These are phyloP conservation scores for Scenedesmus sp. DNA, from an alignment of 163 green algal species.

Conservation along the genomic window DNA sequence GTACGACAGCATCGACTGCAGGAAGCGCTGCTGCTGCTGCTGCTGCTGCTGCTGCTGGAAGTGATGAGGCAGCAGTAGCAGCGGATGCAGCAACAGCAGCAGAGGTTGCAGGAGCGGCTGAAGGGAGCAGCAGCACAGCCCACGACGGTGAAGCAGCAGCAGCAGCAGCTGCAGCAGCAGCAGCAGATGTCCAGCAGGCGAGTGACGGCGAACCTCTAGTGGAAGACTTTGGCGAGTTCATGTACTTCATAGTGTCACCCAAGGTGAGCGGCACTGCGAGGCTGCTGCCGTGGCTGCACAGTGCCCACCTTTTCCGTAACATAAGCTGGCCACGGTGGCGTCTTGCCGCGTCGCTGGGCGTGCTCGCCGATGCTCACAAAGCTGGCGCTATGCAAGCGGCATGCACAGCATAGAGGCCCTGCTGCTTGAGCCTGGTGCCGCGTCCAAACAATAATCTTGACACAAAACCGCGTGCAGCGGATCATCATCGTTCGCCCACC, in stretches of 20 bases:
- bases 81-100: not conserved
- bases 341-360: too few species aligned
- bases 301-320: too few species aligned
- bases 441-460: too few species aligned
- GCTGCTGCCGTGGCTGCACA: too few species aligned
- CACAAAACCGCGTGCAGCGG: too few species aligned
- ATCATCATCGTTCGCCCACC: too few species aligned
- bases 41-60: not conserved
- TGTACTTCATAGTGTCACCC: constrained; percentile 75
- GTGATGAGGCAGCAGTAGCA: not conserved
- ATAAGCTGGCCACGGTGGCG: too few species aligned
- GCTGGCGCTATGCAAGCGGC: too few species aligned
- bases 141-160: not conserved
- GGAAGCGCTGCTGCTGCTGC: not conserved
- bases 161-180: not conserved
- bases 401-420: too few species aligned
- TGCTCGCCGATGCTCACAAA: too few species aligned
- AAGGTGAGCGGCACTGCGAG: constrained; percentile 38
- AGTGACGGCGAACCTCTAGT: constrained; percentile 13
- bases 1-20: not conserved
- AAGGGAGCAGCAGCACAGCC: not conserved
- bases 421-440: too few species aligned
- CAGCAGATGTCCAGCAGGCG: not conserved
- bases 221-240: constrained; percentile 63
- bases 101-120: not conserved